Percentiles rank a stretch among this genome's conserved stretches.
phyloP scores from a whole-genome alignment of 2,329 filamentous ascomycete genomes.

The Fusarium sp. region DNA sequence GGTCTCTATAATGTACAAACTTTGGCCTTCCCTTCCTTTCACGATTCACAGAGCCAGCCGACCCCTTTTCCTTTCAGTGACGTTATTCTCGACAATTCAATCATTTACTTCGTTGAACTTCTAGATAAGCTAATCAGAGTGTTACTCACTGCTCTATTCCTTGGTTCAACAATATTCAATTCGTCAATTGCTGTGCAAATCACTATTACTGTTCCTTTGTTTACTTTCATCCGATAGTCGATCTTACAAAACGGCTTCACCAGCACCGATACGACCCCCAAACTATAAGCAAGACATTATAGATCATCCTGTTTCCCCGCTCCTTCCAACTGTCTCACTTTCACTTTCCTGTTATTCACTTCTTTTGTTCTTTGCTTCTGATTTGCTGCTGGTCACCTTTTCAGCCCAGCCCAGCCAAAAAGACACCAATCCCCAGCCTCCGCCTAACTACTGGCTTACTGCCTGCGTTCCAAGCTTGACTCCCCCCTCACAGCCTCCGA shows the following conservation, averaged over 20 bases:
- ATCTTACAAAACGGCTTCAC: constrained; percentile 20
- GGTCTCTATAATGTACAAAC: constrained; percentile 30
- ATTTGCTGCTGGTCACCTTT: constrained; percentile 11
- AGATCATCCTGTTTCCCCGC: constrained; percentile 35
- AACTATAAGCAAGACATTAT: constrained; percentile 34
- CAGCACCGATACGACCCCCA: constrained; percentile 14
- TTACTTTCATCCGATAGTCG: constrained; percentile 33
- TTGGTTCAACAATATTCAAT: not conserved
- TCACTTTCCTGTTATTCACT: not conserved
- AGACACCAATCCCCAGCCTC: constrained; percentile 28
- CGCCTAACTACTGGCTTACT: constrained; percentile 32
- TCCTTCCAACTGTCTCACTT: constrained; percentile 35
- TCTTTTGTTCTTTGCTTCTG: constrained; percentile 4
- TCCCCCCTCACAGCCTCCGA: constrained; percentile 32
- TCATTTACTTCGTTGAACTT: constrained; percentile 5
- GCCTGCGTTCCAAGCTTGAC: constrained; percentile 39
- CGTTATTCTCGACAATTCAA: constrained; percentile 24
- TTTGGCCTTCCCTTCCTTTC: constrained; percentile 29
- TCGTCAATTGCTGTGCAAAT: constrained; percentile 6
- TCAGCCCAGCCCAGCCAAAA: constrained; percentile 19
- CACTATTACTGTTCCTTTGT: constrained; percentile 25
- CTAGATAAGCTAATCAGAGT: not conserved
- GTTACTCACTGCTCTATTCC: not conserved
- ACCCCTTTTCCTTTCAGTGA: constrained; percentile 34
- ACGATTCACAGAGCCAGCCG: constrained; percentile 25